Percentiles rank a stretch among this genome's conserved stretches.
Evolutionary conservation across 2,329 filamentous ascomycete species (phyloP).

Genomic region (Cordyceps cateniannulata): DNA sequence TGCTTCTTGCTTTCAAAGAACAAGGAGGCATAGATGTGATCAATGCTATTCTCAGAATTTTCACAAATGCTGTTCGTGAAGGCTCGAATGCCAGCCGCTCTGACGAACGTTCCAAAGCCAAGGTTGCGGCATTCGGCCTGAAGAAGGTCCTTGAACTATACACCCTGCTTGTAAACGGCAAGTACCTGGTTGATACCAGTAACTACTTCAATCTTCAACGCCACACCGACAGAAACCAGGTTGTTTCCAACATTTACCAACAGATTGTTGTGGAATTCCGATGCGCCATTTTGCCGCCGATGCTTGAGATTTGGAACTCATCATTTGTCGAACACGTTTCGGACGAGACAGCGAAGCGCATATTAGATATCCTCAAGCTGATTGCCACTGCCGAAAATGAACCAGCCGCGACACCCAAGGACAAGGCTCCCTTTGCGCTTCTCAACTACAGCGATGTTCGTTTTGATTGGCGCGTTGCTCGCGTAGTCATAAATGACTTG

Average conservation of each 20-base stretch:
- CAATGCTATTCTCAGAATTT: slow-evolving; percentile 64
- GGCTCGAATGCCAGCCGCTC: slow-evolving; percentile 31
- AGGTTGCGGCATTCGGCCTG: slow-evolving; percentile 52
- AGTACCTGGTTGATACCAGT: slow-evolving; percentile 71
- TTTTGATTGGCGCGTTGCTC: slow-evolving; percentile 40
- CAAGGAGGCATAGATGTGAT: slow-evolving; percentile 68
- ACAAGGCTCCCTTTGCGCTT: slow-evolving; percentile 40
- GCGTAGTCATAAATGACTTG: slow-evolving; percentile 27
- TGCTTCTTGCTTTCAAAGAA: slow-evolving; percentile 82
- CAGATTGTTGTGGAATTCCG: slow-evolving; percentile 87
- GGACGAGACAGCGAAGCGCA: slow-evolving; percentile 65
- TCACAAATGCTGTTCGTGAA: slow-evolving; percentile 34
- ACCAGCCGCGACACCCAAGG: slow-evolving; percentile 51
- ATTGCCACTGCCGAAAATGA: slow-evolving; percentile 76
- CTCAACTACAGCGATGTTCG: slow-evolving; percentile 37
- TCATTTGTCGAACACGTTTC: slow-evolving; percentile 75
- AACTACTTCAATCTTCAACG: slow-evolving; percentile 44
- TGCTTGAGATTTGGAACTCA: slow-evolving; percentile 79
- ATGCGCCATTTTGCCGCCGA: slow-evolving; percentile 68
- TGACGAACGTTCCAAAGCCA: slow-evolving; percentile 39
- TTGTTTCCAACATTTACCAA: slow-evolving; percentile 40
- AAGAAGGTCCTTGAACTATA: slow-evolving; percentile 85
- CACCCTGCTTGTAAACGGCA: slow-evolving; percentile 66
- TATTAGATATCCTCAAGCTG: slow-evolving; percentile 77
- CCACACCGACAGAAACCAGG: slow-evolving; percentile 35